phyloP scores from a whole-genome alignment of 768 basidiomycete genomes.

The Lactarius trivialis region DNA sequence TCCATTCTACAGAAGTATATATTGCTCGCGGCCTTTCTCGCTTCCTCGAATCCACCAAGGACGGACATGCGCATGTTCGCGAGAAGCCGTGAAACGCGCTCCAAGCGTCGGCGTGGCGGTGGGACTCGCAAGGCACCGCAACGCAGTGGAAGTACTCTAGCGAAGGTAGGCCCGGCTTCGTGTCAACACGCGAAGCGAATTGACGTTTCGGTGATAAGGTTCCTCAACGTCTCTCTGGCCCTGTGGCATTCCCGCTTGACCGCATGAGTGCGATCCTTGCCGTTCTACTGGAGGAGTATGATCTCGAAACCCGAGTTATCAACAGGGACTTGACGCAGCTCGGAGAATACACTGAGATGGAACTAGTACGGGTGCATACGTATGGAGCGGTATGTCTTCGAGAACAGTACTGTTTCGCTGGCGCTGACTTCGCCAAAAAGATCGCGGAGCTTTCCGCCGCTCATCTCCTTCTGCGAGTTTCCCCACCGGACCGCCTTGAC shows the following conservation, averaged over 20 bases:
- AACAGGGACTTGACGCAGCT: slow-evolving; percentile 46
- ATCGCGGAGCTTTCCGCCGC: slow-evolving; percentile 58
- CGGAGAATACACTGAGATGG: slow-evolving; percentile 73
- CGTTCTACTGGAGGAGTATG: slow-evolving; percentile 68
- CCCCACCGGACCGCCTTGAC: slow-evolving; percentile 55
- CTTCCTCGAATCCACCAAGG: slow-evolving; percentile 78
- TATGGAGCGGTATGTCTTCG: slow-evolving; percentile 46
- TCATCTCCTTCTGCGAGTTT: slow-evolving; percentile 60
- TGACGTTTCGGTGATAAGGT: slow-evolving; percentile 35
- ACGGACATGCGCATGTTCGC: slow-evolving; percentile 82
- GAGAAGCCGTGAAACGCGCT: slow-evolving; percentile 57
- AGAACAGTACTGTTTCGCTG: not conserved
- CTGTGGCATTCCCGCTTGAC: slow-evolving; percentile 71
- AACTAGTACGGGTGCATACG: slow-evolving; percentile 54
- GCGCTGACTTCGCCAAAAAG: slow-evolving; percentile 33
- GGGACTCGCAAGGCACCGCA: slow-evolving; percentile 27
- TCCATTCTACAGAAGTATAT: slow-evolving; percentile 71
- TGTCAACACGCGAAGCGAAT: not conserved
- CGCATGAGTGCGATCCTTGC: slow-evolving; percentile 76
- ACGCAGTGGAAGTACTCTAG: slow-evolving; percentile 21
- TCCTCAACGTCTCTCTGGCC: slow-evolving; percentile 75
- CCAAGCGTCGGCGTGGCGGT: slow-evolving; percentile 41
- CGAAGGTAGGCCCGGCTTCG: slow-evolving; percentile 26
- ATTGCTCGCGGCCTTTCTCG: slow-evolving; percentile 69
- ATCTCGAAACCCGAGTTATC: slow-evolving; percentile 40